Evolutionary conservation across 2,329 filamentous ascomycete genomes (phyloP), one percentile per base, ranked within the genome.

Genomic region (Fusarium papillatum): DNA sequence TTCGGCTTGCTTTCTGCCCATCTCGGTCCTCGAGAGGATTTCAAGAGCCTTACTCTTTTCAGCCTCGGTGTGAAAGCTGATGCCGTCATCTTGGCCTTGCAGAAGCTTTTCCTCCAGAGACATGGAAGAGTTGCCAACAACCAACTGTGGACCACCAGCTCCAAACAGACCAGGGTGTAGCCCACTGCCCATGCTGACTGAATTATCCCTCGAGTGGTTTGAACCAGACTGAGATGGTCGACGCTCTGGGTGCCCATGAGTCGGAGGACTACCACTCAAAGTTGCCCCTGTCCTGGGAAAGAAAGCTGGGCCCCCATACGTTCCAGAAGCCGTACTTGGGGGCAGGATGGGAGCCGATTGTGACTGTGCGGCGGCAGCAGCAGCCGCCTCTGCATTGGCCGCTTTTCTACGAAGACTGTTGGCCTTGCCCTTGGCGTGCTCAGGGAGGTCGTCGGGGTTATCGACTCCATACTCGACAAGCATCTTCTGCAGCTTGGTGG

Each of bases 401-500:
- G 92, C 92, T 82, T 96, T 96, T 31, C 94, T 92, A 74, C 95
- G 94, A 8, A 93, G 84, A 73, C 90, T 92, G 73, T 94, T 92
- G 0, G 93, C 92, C 82, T 98, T 98, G 6, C 94, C 92, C 75
- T 95, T 93, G 73, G 96, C 90, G 76, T 94, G 92, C 72, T 95
- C 93, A 0, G 97, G 97, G 7, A 99, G 88, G 77, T 98, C 95
- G 66, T 98, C 96, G 0, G 95, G 95, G 77, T 97, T 95, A 5
- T 96, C 93, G 16, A 98, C 95, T 3, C 95, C 96, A 72, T 97
- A 92, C 79, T 97, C 94, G 2, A 92, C 92, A 88, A 99, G 93
- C 80, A 98, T 91, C 86, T 98, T 98, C 83, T 98, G 96, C 76
- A 98, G 91, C 85, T 99, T 99, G 0, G 97, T 99, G 11, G 97